Base-by-base conservation (phyloP, 352 stramenopile species). In the Phytopythium vexans region DNA sequence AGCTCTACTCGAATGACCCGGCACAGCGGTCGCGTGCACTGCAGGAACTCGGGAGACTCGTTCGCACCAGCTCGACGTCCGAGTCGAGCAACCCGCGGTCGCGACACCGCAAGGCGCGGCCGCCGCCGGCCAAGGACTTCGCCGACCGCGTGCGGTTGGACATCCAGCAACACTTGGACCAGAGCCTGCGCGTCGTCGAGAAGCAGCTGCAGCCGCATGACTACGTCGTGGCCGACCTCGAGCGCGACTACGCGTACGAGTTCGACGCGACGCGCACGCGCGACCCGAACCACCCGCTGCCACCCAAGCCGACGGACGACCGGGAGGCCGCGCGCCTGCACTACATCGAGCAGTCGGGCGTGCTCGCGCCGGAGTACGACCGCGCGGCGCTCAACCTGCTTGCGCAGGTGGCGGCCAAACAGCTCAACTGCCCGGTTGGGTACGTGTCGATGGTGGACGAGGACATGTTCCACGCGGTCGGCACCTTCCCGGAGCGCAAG, bases 401-500 rank as follows among this genome's bases (percentile, higher is more conserved):
- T 14, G 69, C 56, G 0, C 62, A 83, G 54, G 62, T 83, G 42
- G 73, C 72, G 7, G 73, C 77, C 2, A 54, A 74, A 32, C 64
- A 67, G 37, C 54, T 86, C 41, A 77, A 79, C 45, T 83, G 72
- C 38, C 66, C 72, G 0, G 60, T 86, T 27, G 74, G 74, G 9
- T 83, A 77, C 47, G 64, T 86, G 34, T 79, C 74, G 14, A 66
- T 86, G 45, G 54, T 86, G 15, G 72, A 74, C 55, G 57, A 77
- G 46, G 52, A 58, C 10, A 62, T 65, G 38, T 76, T 81, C 55
- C 70, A 72, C 48, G 58, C 62, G 4, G 68, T 82, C 10, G 74
- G 68, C 11, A 72, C 54, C 4, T 78, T 74, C 58, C 57, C 64
- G 2, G 42, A 38, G 39, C 60, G 51, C 21, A 57, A 43, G 15